Conservation (phyloP, 2,329 filamentous ascomycete species). For the Alternaria sp. region DNA sequence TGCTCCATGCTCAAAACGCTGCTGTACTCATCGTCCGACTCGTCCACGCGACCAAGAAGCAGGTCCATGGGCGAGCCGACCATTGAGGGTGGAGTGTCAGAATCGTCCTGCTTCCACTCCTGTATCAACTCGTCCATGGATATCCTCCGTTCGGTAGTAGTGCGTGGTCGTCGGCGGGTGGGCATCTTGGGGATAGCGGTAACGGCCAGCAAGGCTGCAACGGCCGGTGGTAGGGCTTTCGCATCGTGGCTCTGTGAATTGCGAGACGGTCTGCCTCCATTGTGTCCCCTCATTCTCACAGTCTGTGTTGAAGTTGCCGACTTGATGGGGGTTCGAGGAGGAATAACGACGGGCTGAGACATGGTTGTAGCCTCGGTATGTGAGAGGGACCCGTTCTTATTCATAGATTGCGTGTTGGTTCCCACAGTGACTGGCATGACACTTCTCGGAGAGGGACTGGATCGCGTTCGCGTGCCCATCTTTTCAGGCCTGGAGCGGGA, state of each 20-base stretch:
- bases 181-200: conserved; percentile 64
- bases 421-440: conserved; percentile 15
- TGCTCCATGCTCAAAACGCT: conserved; percentile 55
- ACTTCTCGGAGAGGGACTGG: conserved; percentile 22
- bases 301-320: conserved; percentile 39
- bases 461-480: conserved; percentile 39
- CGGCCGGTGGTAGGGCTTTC: conserved; percentile 59
- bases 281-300: conserved; percentile 39
- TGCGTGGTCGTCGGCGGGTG: conserved; percentile 49
- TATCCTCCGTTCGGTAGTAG: conserved; percentile 50
- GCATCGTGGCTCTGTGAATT: conserved; percentile 46
- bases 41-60: conserved; percentile 62
- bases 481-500: conserved; percentile 26
- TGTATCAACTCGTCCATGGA: conserved; percentile 65
- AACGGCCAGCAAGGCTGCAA: conserved; percentile 64
- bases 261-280: conserved; percentile 36
- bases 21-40: conserved; percentile 47
- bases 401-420: conserved; percentile 12
- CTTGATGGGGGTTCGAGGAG: conserved; percentile 42
- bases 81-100: conserved; percentile 45
- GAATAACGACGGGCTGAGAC: conserved; percentile 53
- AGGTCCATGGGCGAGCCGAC: conserved; percentile 59
- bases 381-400: conserved; percentile 9
- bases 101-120: conserved; percentile 59
- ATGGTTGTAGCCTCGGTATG: conserved; percentile 23